These are phyloP conservation scores for Catunica adiposa DNA, from an alignment of 2,329 filamentous ascomycete species.

Conservation along the genomic window DNA sequence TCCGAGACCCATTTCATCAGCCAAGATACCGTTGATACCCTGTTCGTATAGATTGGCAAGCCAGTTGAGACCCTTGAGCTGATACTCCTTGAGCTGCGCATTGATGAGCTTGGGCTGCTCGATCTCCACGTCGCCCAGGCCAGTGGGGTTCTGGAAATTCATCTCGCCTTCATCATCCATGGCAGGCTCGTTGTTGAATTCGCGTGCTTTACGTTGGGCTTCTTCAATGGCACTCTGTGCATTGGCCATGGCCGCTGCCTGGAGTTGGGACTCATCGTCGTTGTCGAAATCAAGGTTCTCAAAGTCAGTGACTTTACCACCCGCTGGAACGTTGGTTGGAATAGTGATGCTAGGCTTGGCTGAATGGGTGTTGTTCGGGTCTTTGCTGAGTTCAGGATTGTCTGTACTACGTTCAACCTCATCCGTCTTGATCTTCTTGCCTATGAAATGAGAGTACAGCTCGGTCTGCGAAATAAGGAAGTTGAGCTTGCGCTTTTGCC, in stretches of 20 bases:
- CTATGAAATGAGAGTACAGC: slow-evolving; percentile 97
- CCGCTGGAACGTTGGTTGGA: slow-evolving; percentile 33
- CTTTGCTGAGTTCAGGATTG: slow-evolving; percentile 52
- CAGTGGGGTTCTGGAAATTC: slow-evolving; percentile 98
- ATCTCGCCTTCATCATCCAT: slow-evolving; percentile 89
- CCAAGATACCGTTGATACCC: slow-evolving; percentile 97
- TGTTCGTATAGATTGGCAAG: slow-evolving; percentile 97
- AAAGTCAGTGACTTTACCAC: slow-evolving; percentile 73
- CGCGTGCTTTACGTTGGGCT: slow-evolving; percentile 79
- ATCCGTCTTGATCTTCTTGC: slow-evolving; percentile 96
- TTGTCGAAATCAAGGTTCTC: slow-evolving; percentile 92
- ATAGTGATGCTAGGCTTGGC: slow-evolving; percentile 34
- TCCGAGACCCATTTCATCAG: slow-evolving; percentile 98
- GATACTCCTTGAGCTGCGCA: slow-evolving; percentile 93
- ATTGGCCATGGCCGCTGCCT: slow-evolving; percentile 79
- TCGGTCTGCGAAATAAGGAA: slow-evolving; percentile 98
- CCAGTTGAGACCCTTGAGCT: slow-evolving; percentile 98
- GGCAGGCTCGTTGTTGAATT: slow-evolving; percentile 65
- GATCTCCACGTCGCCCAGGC: slow-evolving; percentile 83
- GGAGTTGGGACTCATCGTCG: slow-evolving; percentile 71
- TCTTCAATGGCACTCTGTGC: slow-evolving; percentile 91
- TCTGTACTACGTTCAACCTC: slow-evolving; percentile 85
- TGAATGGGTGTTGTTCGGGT: slow-evolving; percentile 28
- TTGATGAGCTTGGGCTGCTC: slow-evolving; percentile 87
- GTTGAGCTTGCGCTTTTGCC: slow-evolving; percentile 97